Evolutionary conservation across 768 basidiomycete species (phyloP).

Genomic region (Solioccasus polychromus): DNA sequence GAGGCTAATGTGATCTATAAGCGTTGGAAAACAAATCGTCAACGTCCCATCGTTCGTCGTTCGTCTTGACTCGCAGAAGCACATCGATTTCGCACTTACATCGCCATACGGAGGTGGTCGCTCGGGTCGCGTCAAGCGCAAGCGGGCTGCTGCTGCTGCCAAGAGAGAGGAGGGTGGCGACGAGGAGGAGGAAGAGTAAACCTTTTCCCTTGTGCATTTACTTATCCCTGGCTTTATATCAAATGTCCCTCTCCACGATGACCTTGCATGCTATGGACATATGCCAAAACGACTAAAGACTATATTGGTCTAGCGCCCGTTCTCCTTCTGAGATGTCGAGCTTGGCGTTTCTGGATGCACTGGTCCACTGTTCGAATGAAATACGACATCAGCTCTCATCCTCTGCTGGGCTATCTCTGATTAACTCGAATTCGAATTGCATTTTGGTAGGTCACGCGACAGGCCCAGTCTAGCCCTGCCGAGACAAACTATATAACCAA

Average conservation of each 20-base stretch:
- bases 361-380: too few relatives aligned
- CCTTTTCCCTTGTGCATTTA: conserved; percentile 16
- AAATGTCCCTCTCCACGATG: conserved; percentile 25
- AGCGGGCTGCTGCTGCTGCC: conserved; percentile 90
- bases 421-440: background rate
- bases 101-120: conserved; percentile 96
- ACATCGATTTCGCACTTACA: conserved; percentile 98
- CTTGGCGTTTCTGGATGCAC: too few relatives aligned
- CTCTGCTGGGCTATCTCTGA: too few relatives aligned
- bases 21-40: conserved; percentile 98
- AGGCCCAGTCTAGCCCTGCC: background rate
- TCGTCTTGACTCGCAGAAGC: conserved; percentile 98
- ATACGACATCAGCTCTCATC: too few relatives aligned
- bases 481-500: conserved; percentile 1
- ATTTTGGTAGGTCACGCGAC: conserved; percentile 7
- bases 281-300: conserved; percentile 28
- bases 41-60: conserved; percentile 99
- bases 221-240: conserved; percentile 28
- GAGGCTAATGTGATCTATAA: conserved; percentile 27
- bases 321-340: background rate
- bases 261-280: conserved; percentile 31
- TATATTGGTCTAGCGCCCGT: conserved; percentile 8
- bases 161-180: conserved; percentile 89
- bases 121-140: conserved; percentile 96
- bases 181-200: conserved; percentile 87